Base-by-base conservation (phyloP, 306 rosid genomes). In the Vicia faba region DNA sequence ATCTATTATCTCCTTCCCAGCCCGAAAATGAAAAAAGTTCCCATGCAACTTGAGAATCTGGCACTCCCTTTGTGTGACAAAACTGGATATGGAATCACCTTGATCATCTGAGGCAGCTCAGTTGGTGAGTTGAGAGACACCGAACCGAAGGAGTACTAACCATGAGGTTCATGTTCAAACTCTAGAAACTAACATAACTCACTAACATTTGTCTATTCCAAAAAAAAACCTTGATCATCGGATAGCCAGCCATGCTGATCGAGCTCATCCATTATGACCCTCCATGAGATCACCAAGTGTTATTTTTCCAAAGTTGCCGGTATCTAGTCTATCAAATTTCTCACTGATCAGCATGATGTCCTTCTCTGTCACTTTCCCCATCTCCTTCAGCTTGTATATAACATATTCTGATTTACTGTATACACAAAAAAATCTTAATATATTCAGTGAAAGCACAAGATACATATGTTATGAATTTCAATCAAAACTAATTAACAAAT, bases 371-470 rank as follows among this genome's bases (percentile, higher is more conserved):
- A 90, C 84, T 84, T 81, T 95, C 35, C 90, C 91, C 97, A 95
- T 82, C 90, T 95, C 97, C 83, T 95, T 90, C 41, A 95, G 99
- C 83, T 95, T 95, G 96, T 80, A 90, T 75, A 95, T 76, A 55
- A 88, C 99, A 71, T 79, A 95, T 69, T 95, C 99, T 29, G 97
- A 86, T 77, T 91, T 90, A 69, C 99, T 90, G 84, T 90, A 83
- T 15, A 64, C 3, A 43, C n/a, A 71, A 63, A 76, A 71, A 63
- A 76, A 33, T 9, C 59, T 44, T 66, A 50, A 36, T 2, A 58
- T 66, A 61, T 23, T 71, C 70, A 80, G 64, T 41, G 13, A 51
- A 68, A 14, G 50, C 53, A 61, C 68, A 64, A 5, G 49, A 61
- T 66, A 53, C 45, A 15, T 9, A 29, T 61, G 56, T 67, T 41